These are phyloP conservation scores for Aaosphaeria pasadenensis DNA, from an alignment of 2,329 filamentous ascomycete genomes.

Conservation along the genomic window DNA sequence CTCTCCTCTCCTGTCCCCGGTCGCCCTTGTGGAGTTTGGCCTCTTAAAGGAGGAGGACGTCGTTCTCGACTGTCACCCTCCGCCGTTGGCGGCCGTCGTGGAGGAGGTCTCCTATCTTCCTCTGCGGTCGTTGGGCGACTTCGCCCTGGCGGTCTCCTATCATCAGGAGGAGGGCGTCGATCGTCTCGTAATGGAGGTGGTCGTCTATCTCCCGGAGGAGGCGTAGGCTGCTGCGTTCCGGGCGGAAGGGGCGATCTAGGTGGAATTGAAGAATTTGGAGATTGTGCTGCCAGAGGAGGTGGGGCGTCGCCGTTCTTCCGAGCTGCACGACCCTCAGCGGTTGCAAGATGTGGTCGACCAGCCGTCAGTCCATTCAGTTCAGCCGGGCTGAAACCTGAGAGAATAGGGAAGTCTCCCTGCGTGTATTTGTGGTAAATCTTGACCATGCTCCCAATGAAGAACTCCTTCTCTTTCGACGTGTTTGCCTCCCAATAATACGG, in stretches of 20 bases:
- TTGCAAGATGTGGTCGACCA: conserved; percentile 27
- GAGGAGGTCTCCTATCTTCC: conserved; percentile 11
- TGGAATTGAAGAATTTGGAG: conserved; percentile 3
- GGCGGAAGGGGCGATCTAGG: conserved; percentile 10
- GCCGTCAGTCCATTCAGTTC: conserved; percentile 76
- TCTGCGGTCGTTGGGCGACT: conserved; percentile 4
- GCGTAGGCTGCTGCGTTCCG: conserved; percentile 4
- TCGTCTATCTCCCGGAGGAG: conserved; percentile 9
- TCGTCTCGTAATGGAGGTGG: conserved; percentile 9
- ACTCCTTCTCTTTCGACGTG: conserved; percentile 94
- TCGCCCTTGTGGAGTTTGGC: conserved; percentile 3
- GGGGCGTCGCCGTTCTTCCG: conserved; percentile 2
- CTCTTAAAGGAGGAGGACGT: conserved; percentile 11
- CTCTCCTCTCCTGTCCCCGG: conserved; percentile 24
- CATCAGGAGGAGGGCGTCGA: conserved; percentile 9
- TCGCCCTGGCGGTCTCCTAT: conserved; percentile 6
- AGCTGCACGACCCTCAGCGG: conserved; percentile 23
- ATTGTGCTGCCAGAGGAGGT: conserved; percentile 1
- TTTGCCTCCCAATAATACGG: conserved; percentile 97
- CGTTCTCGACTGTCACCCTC: conserved; percentile 4
- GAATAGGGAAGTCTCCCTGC: conserved; percentile 73
- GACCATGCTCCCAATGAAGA: conserved; percentile 92
- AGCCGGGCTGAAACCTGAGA: conserved; percentile 77
- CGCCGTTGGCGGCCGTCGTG: conserved; percentile 7
- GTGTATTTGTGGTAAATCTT: conserved; percentile 98